Conservation (phyloP, 139 green algal species). For the Coccomyxa sp. region DNA sequence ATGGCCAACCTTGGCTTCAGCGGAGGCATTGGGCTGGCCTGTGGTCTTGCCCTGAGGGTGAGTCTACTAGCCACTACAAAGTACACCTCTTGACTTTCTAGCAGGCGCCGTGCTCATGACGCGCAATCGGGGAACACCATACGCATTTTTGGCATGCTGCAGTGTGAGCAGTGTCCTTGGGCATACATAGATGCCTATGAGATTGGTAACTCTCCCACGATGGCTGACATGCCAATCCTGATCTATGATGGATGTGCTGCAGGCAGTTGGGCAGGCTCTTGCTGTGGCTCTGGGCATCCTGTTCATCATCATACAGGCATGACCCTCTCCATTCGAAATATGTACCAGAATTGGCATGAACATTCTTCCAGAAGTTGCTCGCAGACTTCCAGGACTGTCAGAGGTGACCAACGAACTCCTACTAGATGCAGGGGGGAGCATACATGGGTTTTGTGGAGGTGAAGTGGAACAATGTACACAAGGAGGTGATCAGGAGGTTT, state of each 20-base stretch:
- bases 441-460: background rate
- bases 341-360: background rate
- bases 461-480: background rate
- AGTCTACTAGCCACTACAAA: background rate
- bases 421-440: background rate
- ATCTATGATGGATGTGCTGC: conserved; percentile 4
- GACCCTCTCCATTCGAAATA: background rate
- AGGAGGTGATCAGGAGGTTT: background rate
- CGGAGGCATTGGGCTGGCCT: background rate
- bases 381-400: too few relatives aligned
- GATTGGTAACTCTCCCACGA: too few relatives aligned
- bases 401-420: background rate
- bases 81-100: too few relatives aligned
- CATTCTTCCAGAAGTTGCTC: too few relatives aligned
- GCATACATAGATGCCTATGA: too few relatives aligned
- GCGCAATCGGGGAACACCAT: too few relatives aligned
- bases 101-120: too few relatives aligned
- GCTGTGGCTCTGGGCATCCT: background rate
- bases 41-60: background rate
- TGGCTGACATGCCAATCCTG: background rate
- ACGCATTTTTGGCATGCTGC: too few relatives aligned
- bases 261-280: background rate
- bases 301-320: background rate
- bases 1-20: background rate
- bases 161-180: too few relatives aligned